Base-by-base conservation (phyloP, 352 stramenopile species). In the Paralagenidium karlingii region DNA sequence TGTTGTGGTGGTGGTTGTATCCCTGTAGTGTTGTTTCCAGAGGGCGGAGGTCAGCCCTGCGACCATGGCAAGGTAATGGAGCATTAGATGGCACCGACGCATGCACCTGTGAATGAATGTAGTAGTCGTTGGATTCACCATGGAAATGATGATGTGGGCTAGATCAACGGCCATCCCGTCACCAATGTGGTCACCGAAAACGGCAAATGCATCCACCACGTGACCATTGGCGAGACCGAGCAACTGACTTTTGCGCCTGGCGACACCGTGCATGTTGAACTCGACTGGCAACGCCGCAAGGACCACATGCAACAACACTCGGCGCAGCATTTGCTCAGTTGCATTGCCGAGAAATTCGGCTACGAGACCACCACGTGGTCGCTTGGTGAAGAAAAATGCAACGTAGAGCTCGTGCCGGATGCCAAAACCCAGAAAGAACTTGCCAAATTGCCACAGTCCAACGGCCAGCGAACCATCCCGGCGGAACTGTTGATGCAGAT, bases 291-390 rank as follows among this genome's bases (percentile, higher is more conserved):
- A 25, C 69, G 82, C 10, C 68, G 82, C 40, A 75, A 81, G 24
- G 82, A 93, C 43, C 78, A 93, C 56, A 93, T 93, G 78, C 74
- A 84, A 50, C 79, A 93, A 53, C 82, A 94, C 61, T 93, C 82
- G 40, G 80, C 65, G 26, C 82, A 94, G 53, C 82, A 94, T 41
- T 47, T 94, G 25, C 63, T 93, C 34, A 90, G 68, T 41, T 80
- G 80, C n/a, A 68, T 94, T 22, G 80, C 76, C 25, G 61, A 87
- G 37, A 65, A 55, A 28, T 66, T 82, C 51, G 65, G 69, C 18
- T 74, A 76, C 22, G 58, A 85, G 41, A 91, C 80, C 5, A 76
- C 61, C 8, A 89, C 73, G n/a, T 93, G 82, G 69, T 82, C 62
- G 10, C 56, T 85, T 45, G 68, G 62, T 9, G 58, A 74, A 16